Evolutionary conservation across 2,329 filamentous ascomycete species (phyloP), one percentile per base, ranked within the genome.

Genomic region (Coniochaeta sp.): DNA sequence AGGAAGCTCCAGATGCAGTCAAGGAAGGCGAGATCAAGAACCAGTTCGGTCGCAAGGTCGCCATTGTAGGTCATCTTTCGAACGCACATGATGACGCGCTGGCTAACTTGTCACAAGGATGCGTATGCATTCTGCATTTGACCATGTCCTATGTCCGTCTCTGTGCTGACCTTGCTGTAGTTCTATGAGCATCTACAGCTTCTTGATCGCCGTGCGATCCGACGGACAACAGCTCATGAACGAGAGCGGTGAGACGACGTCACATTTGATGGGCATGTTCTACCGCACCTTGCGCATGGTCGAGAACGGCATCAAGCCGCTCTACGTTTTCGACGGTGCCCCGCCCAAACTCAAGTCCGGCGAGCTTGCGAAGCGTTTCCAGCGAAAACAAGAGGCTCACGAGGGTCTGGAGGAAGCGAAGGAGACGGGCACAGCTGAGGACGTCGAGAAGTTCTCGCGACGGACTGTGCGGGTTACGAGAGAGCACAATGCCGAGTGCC

Each of bases 171-270:
- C 19, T 16, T 16, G 4, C 36, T 57, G 61, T 68, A 90, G 88
- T 54, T 99, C 95, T 55, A 99, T 99, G 95, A 96, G 91, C 77
- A 93, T 99, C 70, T 99, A 99, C 82, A 96, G 91, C 75, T 99
- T 99, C 80, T 85, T 99, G 62, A 95, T 99, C 72, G 95, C 95
- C 57, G 95, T 99, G 59, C 92, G 95, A 67, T 97, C 93, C 69
- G 92, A 96, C 68, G 95, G 95, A 67, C 91, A 99, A 74, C 92
- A 97, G 76, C 88, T 99, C 68, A 98, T 88, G 83, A 96, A 89
- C 75, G 95, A 99, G 70, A 89, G 88, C 58, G 95, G 95, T 70
- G 92, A 98, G 75, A 99, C 95, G 1, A 99, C 95, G 0, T 99
- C 95, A 19, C 95, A 99, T 74, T 80, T 99, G 17, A 98, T 99